These are phyloP conservation scores for Clathrus columnatus DNA, from an alignment of 768 basidiomycete genomes.

Conservation along the genomic window DNA sequence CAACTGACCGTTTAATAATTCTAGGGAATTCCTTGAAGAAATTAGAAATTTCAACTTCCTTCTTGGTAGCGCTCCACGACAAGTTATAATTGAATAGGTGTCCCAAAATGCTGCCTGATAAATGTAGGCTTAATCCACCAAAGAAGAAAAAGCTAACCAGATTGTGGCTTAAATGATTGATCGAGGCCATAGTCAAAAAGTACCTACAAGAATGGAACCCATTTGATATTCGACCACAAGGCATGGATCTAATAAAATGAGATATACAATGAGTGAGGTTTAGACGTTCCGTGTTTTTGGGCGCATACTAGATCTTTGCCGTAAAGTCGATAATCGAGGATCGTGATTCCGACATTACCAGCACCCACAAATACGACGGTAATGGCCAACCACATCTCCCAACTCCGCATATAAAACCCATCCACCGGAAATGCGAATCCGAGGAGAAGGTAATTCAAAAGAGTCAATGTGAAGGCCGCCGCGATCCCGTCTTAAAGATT, in stretches of 20 bases:
- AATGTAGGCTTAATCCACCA: conserved; percentile 23
- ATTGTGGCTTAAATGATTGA: neutral
- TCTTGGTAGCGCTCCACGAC: conserved; percentile 27
- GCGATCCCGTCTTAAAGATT: conserved; percentile 40
- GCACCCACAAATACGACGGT: conserved; percentile 70
- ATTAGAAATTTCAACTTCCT: conserved; percentile 26
- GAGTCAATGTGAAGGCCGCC: conserved; percentile 51
- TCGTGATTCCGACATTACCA: conserved; percentile 61
- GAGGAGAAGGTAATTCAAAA: conserved; percentile 68
- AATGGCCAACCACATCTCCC: conserved; percentile 74
- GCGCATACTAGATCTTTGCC: conserved; percentile 22
- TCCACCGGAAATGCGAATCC: conserved; percentile 68
- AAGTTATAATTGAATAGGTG: conserved; percentile 29
- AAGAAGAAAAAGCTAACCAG: conserved; percentile 15
- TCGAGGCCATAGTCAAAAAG: conserved; percentile 16
- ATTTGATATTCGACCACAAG: conserved; percentile 5
- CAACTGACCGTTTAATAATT: conserved; percentile 19
- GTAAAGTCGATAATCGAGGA: conserved; percentile 67
- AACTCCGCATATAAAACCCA: conserved; percentile 68
- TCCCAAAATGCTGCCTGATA: conserved; percentile 21
- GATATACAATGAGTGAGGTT: neutral
- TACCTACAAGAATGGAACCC: conserved; percentile 19
- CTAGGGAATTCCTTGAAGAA: conserved; percentile 28
- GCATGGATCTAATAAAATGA: neutral
- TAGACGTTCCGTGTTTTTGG: neutral